Percentiles rank a stretch among this genome's conserved stretches.
Conservation (phyloP, 305 asterid genomes). For the Fraxinus velutina region DNA sequence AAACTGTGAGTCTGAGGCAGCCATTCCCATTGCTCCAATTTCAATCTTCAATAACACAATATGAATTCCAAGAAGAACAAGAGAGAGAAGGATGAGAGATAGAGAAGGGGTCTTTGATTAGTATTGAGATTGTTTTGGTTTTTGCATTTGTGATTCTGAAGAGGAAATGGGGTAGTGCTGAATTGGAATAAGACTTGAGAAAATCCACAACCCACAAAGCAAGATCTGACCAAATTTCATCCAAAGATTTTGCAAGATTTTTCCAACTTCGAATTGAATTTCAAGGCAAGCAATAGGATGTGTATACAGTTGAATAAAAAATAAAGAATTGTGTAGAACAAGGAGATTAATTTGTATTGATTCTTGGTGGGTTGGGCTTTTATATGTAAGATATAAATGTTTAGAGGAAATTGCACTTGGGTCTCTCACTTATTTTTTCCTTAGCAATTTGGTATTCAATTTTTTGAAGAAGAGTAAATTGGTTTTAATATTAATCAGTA, state of each 20-base stretch:
- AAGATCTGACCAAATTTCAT: conserved; percentile 74
- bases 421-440: not conserved
- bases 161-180: not conserved
- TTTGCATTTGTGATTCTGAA: conserved; percentile 20
- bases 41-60: not conserved
- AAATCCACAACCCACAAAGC: conserved; percentile 74
- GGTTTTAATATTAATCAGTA: not conserved
- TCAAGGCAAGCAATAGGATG: conserved; percentile 55
- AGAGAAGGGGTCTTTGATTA: not conserved
- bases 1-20: conserved; percentile 62
- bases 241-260: conserved; percentile 37
- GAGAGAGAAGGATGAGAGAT: not conserved
- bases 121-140: conserved; percentile 17
- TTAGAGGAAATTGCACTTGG: not conserved
- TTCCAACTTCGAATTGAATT: conserved; percentile 49
- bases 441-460: not conserved
- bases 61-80: not conserved
- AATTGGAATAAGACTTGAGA: conserved; percentile 46
- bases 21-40: conserved; percentile 58
- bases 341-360: conserved; percentile 18
- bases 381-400: conserved; percentile 7
- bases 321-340: conserved; percentile 23
- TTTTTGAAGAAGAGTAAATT: not conserved
- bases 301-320: conserved; percentile 9
- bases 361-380: conserved; percentile 18